phyloP scores from a whole-genome alignment of 805 yeast species.

The Blastobotrys terrestris region DNA sequence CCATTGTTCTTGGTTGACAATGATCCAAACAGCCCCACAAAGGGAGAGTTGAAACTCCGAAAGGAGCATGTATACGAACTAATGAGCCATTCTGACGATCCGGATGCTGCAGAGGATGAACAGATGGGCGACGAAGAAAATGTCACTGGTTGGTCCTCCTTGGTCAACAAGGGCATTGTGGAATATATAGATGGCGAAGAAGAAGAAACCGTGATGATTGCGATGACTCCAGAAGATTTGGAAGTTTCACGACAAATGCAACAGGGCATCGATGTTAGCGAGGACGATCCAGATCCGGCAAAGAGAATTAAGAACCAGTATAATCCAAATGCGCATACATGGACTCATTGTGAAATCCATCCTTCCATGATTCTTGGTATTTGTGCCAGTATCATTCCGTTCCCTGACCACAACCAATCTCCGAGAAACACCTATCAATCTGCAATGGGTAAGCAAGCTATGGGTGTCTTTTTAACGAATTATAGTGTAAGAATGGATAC shows the following conservation, averaged over 20 bases:
- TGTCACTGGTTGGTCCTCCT: slow-evolving; percentile 76
- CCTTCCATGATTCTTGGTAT: slow-evolving; percentile 99
- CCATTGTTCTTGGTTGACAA: slow-evolving; percentile 93
- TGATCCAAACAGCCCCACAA: slow-evolving; percentile 42
- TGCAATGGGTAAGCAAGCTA: slow-evolving; percentile 98
- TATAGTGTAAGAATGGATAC: slow-evolving; percentile 98
- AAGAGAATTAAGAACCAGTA: slow-evolving; percentile 73
- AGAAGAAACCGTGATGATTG: slow-evolving; percentile 97
- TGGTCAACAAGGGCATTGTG: slow-evolving; percentile 79
- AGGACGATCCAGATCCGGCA: slow-evolving; percentile 60
- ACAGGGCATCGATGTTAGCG: slow-evolving; percentile 36
- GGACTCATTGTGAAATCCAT: slow-evolving; percentile 98
- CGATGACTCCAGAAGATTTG: slow-evolving; percentile 97
- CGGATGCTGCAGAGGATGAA: slow-evolving; percentile 22
- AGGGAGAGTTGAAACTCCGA: slow-evolving; percentile 74
- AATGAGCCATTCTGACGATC: slow-evolving; percentile 41
- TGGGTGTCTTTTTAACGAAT: slow-evolving; percentile 97
- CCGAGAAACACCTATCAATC: slow-evolving; percentile 91
- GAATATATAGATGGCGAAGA: slow-evolving; percentile 99
- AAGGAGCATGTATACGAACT: slow-evolving; percentile 78
- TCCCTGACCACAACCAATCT: slow-evolving; percentile 98
- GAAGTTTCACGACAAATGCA: slow-evolving; percentile 49
- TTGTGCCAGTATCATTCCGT: slow-evolving; percentile 97
- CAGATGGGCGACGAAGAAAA: slow-evolving; percentile 43
- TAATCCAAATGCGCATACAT: slow-evolving; percentile 65